A percentile compares a stretch with the other conserved stretches of the same genome.
phyloP scores from a whole-genome alignment of 2,329 filamentous ascomycete genomes.

The Nannizziopsis barbatae region DNA sequence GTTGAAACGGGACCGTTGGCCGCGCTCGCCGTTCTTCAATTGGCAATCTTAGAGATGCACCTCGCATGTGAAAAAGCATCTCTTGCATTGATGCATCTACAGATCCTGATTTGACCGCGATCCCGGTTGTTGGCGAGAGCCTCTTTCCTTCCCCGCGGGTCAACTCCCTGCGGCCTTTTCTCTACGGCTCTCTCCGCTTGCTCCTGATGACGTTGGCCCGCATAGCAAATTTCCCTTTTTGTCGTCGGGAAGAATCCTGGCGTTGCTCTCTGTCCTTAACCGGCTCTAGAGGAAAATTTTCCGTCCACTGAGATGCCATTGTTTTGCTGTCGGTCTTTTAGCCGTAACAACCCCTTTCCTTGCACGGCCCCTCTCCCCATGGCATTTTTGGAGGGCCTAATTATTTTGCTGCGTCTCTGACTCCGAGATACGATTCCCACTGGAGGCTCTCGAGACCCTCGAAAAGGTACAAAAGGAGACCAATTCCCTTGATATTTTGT shows the following conservation, averaged over 20 bases:
- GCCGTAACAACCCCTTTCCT: neutral
- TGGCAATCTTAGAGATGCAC: neutral
- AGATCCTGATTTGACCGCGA: slow-evolving; percentile 4
- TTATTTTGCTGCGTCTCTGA: slow-evolving; percentile 3
- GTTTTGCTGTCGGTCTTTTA: neutral
- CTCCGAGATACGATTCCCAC: neutral
- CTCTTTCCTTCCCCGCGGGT: slow-evolving; percentile 1
- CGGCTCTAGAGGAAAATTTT: slow-evolving; percentile 1
- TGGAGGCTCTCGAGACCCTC: too few relatives aligned
- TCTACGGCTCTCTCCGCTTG: neutral
- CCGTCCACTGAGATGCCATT: slow-evolving; percentile 5
- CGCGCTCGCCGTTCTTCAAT: neutral
- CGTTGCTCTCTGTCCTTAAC: slow-evolving; percentile 1
- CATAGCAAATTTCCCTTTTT: neutral
- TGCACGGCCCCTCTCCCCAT: slow-evolving; percentile 1
- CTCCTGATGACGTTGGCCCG: slow-evolving; percentile 3
- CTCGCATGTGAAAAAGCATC: slow-evolving; percentile 1
- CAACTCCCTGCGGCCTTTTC: neutral
- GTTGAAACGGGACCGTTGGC: too few relatives aligned
- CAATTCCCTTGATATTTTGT: neutral
- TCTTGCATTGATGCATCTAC: neutral
- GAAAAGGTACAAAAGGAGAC: slow-evolving; percentile 8
- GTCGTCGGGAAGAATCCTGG: neutral
- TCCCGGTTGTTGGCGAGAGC: slow-evolving; percentile 5
- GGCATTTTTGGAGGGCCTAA: slow-evolving; percentile 1